These are phyloP conservation scores for Candida takata DNA, from an alignment of 805 yeast genomes.

Conservation along the genomic window DNA sequence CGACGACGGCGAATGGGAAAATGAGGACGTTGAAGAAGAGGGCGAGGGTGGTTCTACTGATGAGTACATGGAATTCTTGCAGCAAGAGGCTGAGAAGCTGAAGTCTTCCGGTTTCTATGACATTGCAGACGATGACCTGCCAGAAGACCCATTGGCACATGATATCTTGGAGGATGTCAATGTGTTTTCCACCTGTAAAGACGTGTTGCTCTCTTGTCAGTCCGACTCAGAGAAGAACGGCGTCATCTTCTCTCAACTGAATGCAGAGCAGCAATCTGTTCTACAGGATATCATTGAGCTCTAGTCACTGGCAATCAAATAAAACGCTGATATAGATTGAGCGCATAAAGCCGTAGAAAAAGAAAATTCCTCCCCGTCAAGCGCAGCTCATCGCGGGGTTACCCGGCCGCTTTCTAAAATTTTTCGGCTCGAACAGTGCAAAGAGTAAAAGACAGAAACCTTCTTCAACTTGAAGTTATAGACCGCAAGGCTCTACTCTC, in stretches of 20 bases:
- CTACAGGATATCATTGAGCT: constrained; percentile 27
- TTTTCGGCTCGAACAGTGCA: constrained; percentile 3
- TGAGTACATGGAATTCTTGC: constrained; percentile 43
- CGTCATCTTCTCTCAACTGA: constrained; percentile 34
- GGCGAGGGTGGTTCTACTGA: constrained; percentile 27
- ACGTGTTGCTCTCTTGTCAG: constrained; percentile 43
- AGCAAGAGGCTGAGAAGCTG: constrained; percentile 35
- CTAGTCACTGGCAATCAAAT: not conserved
- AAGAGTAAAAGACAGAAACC: not conserved
- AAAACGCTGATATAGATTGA: no score
- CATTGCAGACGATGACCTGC: constrained; percentile 58
- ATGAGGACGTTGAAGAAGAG: constrained; percentile 23
- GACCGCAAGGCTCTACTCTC: no score
- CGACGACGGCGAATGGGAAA: constrained; percentile 30
- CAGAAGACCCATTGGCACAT: constrained; percentile 75
- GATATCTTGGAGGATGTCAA: constrained; percentile 75
- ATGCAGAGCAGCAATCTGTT: constrained; percentile 29
- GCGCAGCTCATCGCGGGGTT: constrained; percentile 9
- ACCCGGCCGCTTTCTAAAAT: constrained; percentile 10
- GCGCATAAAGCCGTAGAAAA: no score
- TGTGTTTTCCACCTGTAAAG: constrained; percentile 59
- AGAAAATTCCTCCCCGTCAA: no score
- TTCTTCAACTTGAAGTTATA: no score
- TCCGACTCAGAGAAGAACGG: constrained; percentile 43
- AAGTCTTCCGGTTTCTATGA: constrained; percentile 29